A percentile compares a stretch with the other conserved stretches of the same genome.
Evolutionary conservation across 495 filamentous ascomycete species (phyloP).

Genomic region (Xylaria palmicola): DNA sequence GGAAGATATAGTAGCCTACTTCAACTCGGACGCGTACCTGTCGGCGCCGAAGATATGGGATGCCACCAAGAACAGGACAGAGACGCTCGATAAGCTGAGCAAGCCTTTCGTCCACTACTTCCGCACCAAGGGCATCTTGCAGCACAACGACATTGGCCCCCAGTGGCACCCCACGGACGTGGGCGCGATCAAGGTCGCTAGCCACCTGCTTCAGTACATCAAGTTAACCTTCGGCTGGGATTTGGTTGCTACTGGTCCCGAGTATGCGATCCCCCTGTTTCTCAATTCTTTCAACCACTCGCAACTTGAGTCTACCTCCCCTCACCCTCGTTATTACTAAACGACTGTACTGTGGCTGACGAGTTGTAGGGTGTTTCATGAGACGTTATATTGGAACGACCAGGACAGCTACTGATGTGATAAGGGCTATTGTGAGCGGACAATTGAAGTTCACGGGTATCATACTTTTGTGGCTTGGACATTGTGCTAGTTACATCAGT

Average conservation of each 20-base stretch:
- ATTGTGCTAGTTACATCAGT: no score
- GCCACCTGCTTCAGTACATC: conserved; percentile 61
- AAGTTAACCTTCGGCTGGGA: conserved; percentile 58
- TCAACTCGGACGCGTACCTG: conserved; percentile 51
- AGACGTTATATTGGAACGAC: conserved; percentile 63
- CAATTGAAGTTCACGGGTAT: no score
- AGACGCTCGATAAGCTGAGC: conserved; percentile 30
- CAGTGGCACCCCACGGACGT: conserved; percentile 65
- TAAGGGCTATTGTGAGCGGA: background rate
- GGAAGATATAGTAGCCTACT: conserved; percentile 53
- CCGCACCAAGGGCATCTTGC: conserved; percentile 64
- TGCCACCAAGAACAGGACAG: conserved; percentile 41
- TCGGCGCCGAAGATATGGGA: conserved; percentile 43
- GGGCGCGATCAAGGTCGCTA: conserved; percentile 66
- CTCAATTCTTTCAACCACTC: background rate
- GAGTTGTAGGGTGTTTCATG: conserved; percentile 53
- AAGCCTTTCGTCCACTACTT: conserved; percentile 66
- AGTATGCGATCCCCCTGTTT: conserved; percentile 47
- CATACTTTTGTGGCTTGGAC: no score
- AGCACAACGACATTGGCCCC: conserved; percentile 68
- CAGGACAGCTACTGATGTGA: conserved; percentile 43
- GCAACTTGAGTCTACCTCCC: background rate
- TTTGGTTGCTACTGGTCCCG: conserved; percentile 57
- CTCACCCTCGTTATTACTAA: background rate
- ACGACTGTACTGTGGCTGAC: background rate